Percentiles rank a stretch among this genome's conserved stretches.
phyloP scores from a whole-genome alignment of 495 filamentous ascomycete species.

The Penicillium diatomitis region DNA sequence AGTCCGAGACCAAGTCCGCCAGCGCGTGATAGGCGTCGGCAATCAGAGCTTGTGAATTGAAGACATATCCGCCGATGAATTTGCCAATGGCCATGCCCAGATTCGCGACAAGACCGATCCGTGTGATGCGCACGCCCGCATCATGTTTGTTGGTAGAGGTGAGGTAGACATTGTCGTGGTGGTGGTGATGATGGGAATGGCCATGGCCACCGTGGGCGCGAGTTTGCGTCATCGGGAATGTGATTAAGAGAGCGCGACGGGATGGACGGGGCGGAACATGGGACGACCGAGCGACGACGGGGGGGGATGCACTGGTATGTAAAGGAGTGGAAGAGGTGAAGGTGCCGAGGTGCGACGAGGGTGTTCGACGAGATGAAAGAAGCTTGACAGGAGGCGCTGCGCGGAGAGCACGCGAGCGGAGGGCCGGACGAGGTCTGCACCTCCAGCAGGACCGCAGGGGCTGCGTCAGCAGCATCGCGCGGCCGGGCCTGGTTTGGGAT shows the following conservation, averaged over 20 bases:
- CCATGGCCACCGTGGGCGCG: conserved; percentile 29
- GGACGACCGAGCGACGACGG: conserved; percentile 7
- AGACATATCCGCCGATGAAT: conserved; percentile 81
- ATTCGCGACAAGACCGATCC: conserved; percentile 86
- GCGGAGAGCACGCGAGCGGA: conserved; percentile 12
- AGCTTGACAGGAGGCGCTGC: conserved; percentile 3
- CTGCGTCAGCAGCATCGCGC: conserved; percentile 37
- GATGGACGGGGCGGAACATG: conserved; percentile 17
- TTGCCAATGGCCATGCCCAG: conserved; percentile 90
- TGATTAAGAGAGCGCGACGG: conserved; percentile 9
- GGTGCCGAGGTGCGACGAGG: conserved; percentile 16
- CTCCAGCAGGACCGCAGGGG: conserved; percentile 21
- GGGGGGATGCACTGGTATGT: conserved; percentile 2
- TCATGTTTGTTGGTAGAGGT: conserved; percentile 83
- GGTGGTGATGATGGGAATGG: conserved; percentile 55
- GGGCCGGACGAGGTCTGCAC: conserved; percentile 35
- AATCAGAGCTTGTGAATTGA: conserved; percentile 88
- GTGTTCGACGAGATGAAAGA: conserved; percentile 3
- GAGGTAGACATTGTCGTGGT: conserved; percentile 83
- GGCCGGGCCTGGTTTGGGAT: conserved; percentile 1
- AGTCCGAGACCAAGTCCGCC: conserved; percentile 88
- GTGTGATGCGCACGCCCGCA: conserved; percentile 88
- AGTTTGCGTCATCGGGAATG: conserved; percentile 30
- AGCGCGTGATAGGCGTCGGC: conserved; percentile 93
- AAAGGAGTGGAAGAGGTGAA: conserved; percentile 15